phyloP scores from a whole-genome alignment of 2,329 filamentous ascomycete genomes.

The Coleophoma eucalyptorum region DNA sequence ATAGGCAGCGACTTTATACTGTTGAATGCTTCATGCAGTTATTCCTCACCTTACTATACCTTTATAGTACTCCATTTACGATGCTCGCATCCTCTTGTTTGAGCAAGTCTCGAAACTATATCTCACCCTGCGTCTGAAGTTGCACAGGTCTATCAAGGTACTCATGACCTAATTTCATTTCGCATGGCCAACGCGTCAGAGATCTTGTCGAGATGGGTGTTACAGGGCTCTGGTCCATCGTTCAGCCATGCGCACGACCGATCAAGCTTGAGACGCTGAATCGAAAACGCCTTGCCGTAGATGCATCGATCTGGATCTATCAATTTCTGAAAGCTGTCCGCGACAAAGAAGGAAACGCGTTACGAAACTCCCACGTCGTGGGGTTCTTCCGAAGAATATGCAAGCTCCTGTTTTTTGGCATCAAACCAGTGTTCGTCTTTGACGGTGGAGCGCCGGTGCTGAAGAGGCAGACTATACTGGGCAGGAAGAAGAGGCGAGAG shows the following conservation, averaged over 20 bases:
- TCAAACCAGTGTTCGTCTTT: slow-evolving; percentile 96
- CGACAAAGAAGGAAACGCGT: slow-evolving; percentile 95
- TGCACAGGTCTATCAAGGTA: too few species aligned
- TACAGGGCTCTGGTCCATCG: slow-evolving; percentile 93
- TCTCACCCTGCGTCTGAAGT: too few species aligned
- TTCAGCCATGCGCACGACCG: slow-evolving; percentile 91
- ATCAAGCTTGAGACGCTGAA: slow-evolving; percentile 97
- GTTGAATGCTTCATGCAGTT: too few species aligned
- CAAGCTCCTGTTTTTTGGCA: slow-evolving; percentile 94
- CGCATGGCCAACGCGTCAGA: background rate
- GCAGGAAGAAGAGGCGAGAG: slow-evolving; percentile 75
- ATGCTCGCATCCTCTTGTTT: too few species aligned
- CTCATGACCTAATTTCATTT: background rate
- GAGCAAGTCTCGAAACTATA: too few species aligned
- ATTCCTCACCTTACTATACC: too few species aligned
- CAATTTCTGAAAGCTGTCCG: slow-evolving; percentile 98
- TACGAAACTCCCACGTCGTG: slow-evolving; percentile 93
- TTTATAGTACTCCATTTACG: too few species aligned
- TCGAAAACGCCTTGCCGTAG: slow-evolving; percentile 91
- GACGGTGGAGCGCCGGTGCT: slow-evolving; percentile 89
- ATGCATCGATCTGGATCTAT: slow-evolving; percentile 99
- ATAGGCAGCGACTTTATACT: too few species aligned
- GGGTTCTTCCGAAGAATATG: slow-evolving; percentile 98
- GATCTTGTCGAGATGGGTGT: slow-evolving; percentile 72
- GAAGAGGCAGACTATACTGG: slow-evolving; percentile 86